These are phyloP conservation scores for Trichoderma sp. DNA, from an alignment of 2,329 filamentous ascomycete genomes.

Conservation along the genomic window DNA sequence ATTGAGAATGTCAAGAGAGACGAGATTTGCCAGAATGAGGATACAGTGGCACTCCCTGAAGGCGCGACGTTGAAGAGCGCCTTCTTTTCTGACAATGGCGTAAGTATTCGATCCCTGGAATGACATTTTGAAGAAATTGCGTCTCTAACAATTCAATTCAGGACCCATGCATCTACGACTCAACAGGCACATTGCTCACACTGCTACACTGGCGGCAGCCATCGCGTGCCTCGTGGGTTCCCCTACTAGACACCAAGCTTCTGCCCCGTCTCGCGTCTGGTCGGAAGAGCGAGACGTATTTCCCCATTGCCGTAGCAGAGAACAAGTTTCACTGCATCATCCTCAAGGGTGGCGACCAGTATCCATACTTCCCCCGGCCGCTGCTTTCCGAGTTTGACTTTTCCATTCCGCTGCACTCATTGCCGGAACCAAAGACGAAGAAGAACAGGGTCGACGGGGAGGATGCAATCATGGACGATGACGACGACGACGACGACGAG, in stretches of 20 bases:
- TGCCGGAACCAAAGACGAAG: conserved; percentile 41
- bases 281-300: conserved; percentile 87
- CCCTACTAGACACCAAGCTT: conserved; percentile 84
- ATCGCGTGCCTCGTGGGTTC: conserved; percentile 86
- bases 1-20: conserved; percentile 94
- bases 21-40: conserved; percentile 92
- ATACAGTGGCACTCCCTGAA: conserved; percentile 81
- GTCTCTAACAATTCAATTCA: conserved; percentile 39
- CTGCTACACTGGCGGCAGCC: conserved; percentile 88
- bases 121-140: no score
- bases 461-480: conserved; percentile 25
- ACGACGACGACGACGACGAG: conserved; percentile 37
- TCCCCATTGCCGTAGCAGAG: conserved; percentile 90
- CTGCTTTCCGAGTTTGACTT: conserved; percentile 94
- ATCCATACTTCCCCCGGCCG: conserved; percentile 89
- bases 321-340: conserved; percentile 98
- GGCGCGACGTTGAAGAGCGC: conserved; percentile 74
- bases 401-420: conserved; percentile 73
- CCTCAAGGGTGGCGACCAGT: conserved; percentile 89
- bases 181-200: conserved; percentile 82
- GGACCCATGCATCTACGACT: conserved; percentile 97
- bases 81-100: conserved; percentile 91
- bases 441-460: conserved; percentile 35
- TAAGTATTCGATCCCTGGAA: conserved; percentile 48
- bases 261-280: conserved; percentile 81